Evolutionary conservation across 768 basidiomycete genomes (phyloP).

Genomic region (Suillus subluteus): DNA sequence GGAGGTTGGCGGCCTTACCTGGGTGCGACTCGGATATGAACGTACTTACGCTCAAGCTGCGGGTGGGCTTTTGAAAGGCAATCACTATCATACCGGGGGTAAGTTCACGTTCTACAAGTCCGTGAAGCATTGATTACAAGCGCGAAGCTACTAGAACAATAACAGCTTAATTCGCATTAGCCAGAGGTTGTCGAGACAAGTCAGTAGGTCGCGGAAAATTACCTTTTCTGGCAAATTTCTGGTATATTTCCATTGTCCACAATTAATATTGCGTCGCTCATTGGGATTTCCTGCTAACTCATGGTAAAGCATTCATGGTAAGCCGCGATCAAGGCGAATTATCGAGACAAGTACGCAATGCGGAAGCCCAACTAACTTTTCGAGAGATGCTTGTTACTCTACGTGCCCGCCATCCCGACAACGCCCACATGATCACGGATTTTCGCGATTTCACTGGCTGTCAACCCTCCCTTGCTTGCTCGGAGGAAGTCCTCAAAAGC

Average conservation of each 20-base stretch:
- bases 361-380: constrained; percentile 9
- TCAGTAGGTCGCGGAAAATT: neutral
- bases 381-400: constrained; percentile 17
- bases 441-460: constrained; percentile 86
- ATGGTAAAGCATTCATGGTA: neutral
- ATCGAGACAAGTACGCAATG: constrained; percentile 1
- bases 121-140: neutral
- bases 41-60: neutral
- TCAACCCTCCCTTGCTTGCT: constrained; percentile 79
- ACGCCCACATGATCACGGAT: constrained; percentile 89
- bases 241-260: no score
- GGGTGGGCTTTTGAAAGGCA: neutral
- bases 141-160: neutral
- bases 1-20: neutral
- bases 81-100: neutral
- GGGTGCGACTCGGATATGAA: neutral
- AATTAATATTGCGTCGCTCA: neutral
- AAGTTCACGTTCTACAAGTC: neutral
- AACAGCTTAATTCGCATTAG: no score
- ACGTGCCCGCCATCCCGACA: constrained; percentile 86
- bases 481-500: constrained; percentile 90
- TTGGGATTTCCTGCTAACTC: neutral
- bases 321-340: neutral
- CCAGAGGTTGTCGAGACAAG: no score
- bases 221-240: neutral